Base-by-base conservation (phyloP, 2,329 filamentous ascomycete genomes). In the Volutella citrinella region DNA sequence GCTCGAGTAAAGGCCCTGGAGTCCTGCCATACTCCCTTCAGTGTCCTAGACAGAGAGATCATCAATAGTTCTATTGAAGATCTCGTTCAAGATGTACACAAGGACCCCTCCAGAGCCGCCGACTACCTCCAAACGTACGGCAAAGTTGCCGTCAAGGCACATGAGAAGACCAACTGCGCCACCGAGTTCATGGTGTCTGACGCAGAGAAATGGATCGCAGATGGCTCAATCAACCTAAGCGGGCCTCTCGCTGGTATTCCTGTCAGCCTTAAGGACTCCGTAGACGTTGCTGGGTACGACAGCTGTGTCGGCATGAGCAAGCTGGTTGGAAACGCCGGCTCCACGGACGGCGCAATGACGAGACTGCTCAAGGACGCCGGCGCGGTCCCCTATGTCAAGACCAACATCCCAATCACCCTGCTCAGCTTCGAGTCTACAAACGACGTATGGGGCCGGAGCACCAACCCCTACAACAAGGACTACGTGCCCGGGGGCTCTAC, bases 401-500 rank as follows among this genome's bases (percentile, higher is more conserved):
- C 90, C 1, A 93, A 93, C 43, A 60, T 94, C 3, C 91, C 90
- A 6, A 84, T 91, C 36, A 95, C 89, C 0, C 74, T 95, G 3
- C 72, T 95, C 24, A 89, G 84, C 37, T 95, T 95, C 52, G 89
- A 95, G 61, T 89, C 84, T 12, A 78, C 79, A 34, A 80, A 80
- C 52, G 75, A 76, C 42, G 69, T 96, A 14, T 97, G 90, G 87
- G 90, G 91, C 8, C 76, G 80, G 19, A 82, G 76, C 46, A 81
- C 75, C 12, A 96, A 95, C 56, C 89, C 90, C 0, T 87, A 95
- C 62, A 89, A 88, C 55, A 63, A 65, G n/a, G 78, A 76, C 23
- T 95, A 94, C 66, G 89, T 86, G 0, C 88, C 90, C 0, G 91
- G 91, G 15, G 91, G 91, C 13, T 93, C 86, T 2, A 95, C 88